Evolutionary conservation across 1,284 basidiomycete genomes (phyloP), one percentile per base, ranked within the genome.

Genomic region (Ceratorhiza oryzae-sativae): DNA sequence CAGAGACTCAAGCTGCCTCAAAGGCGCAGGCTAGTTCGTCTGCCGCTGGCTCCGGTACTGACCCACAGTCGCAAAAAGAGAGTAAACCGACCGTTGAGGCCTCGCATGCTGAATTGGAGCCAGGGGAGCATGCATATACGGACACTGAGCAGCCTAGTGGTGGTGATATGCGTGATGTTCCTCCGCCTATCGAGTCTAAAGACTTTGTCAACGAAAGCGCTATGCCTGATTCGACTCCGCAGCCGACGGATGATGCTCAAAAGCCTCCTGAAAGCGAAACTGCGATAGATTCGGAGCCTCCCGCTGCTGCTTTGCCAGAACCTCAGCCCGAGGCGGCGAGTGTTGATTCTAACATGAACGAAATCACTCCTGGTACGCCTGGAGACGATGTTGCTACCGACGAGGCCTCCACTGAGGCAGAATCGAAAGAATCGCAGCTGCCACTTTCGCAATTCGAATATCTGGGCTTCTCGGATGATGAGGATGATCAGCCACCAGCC

Each of bases 401-500:
- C 41, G 39, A 42, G 18, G 23, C 51, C n/a, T 30, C 13, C 20
- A 10, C 34, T 32, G 51, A 45, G 23, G 27, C 4, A 41, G 36
- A 56, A 20, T 41, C 23, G 2, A 25, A 25, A 9, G 51, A 46
- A 15, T 10, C 49, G 4, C 36, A 27, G 39, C 65, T 68, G n/a
- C 65, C 36, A 20, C 65, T 56, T 48, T 53, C 55, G 62, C 48
- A 68, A 1, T 68, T 68, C 51, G 53, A 68, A n/a, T 68, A 55
- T 56, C 49, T 68, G 5, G 65, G 53, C 5, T 53, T 55, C 12
- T 45, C 36, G 39, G 65, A 68, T 27, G 62, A 63, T 15, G 46
- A 63, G 10, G 32, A 63, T 8, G 61, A 63, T 34, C 32, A 63
- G 8, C 41, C 36, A 30, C 61, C 61, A 36, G 45, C 61, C 3